Base-by-base conservation (phyloP, 768 basidiomycete genomes). In the Mycena floridula region DNA sequence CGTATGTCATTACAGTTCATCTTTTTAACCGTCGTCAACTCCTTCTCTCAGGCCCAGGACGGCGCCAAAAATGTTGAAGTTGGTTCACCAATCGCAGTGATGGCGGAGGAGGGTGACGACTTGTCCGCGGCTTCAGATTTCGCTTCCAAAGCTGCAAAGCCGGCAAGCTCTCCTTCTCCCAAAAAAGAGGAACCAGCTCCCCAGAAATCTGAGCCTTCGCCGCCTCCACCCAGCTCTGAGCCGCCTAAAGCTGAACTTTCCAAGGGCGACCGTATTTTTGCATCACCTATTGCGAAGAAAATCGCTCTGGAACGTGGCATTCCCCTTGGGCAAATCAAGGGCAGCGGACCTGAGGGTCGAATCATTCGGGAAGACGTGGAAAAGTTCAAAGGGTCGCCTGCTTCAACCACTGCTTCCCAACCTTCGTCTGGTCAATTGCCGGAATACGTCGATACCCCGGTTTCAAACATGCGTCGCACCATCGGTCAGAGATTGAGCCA, bases 91-190 rank as follows among this genome's bases (percentile, higher is more conserved):
- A 96, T 98, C 66, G 96, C 92, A 46, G 80, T 99, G 60, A 62
- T 94, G 43, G 96, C 78, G 23, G 96, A 98, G 66, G 89, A 93
- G 62, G 95, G 96, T 41, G 95, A 98, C 60, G 94, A 98, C 61
- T 59, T 96, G 47, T 85, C 92, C 24, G 86, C 78, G 48, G 90
- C 85, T 11, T 81, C 73, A 30, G 82, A 82, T 39, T 61, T 93
- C 56, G 89, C 85, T 16, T 62, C 77, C 25, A 76, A 87, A 55
- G 77, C 81, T 15, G 54, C 72, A 4, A 67, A 76, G n/a, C 62
- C 69, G 43, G 51, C 70, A 42, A 59, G 75, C 35, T 59, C 70
- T 43, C 62, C 59, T 35, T 43, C 52, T 26, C 54, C 71, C 48
- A 54, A 58, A 15, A 56, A 58, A 32, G 44, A 59, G 3, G 61